Evolutionary conservation across 768 basidiomycete species (phyloP), one percentile per base, ranked within the genome.

Genomic region (Stropharia rugosoannulata): DNA sequence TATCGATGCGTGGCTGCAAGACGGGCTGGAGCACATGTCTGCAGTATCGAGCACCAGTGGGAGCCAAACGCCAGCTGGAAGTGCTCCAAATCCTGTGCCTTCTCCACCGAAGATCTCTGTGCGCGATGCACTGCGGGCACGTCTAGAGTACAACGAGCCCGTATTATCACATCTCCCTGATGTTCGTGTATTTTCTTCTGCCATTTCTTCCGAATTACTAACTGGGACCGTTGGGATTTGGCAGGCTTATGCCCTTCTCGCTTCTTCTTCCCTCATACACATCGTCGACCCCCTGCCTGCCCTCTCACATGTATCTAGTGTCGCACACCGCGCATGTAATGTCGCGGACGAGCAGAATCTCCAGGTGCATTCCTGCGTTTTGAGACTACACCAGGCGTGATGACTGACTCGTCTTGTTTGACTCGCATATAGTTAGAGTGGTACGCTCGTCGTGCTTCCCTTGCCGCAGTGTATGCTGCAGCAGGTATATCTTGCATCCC

Each of bases 271-370:
- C 1, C 46, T 85, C 4, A 32, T 32, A 32, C 79, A 77, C 8
- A 80, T 79, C 3, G 59, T 91, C 18, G 87, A 91, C 62, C 82
- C 82, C 7, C 56, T 74, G 4, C 84, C 88, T 5, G 84, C 80
- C 0, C 50, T 91, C 12, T 78, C 71, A 49, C 91, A 93, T 58
- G 81, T 81, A 1, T 74, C 74, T 11, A 69, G 65, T 19, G 74
- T 94, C 48, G 89, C 91, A 16, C 81, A 90, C 59, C 81, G 85
- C 63, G 90, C 89, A 15, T 92, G 90, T 65, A 74, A 78, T 66
- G 63, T 83, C 7, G 70, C 76, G 4, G 77, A 79, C 2, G 86
- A 89, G 53, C 52, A 72, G 3, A 79, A 80, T 1, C 66, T 82
- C 29, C 85, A 86, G 62, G 90, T 90, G 65, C 43, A 80, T 70